These are phyloP conservation scores for Zizania palustris DNA, from an alignment of 202 grass and related monocot genomes.

Conservation along the genomic window DNA sequence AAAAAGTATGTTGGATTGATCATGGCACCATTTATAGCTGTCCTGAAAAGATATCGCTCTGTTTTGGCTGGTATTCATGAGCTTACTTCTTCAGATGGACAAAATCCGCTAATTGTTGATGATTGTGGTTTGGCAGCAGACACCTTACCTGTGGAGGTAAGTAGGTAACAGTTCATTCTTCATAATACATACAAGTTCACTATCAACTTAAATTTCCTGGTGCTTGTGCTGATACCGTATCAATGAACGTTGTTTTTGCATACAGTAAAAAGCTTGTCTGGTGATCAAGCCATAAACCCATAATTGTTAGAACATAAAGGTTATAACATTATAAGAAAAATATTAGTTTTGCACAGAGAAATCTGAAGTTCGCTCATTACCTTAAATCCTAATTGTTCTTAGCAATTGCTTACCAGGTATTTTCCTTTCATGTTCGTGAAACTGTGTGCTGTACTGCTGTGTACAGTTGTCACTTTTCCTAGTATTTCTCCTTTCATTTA, in stretches of 20 bases:
- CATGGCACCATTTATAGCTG: conserved; percentile 71
- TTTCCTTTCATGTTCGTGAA: conserved; percentile 28
- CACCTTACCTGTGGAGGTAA: conserved; percentile 66
- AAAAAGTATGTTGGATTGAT: conserved; percentile 80
- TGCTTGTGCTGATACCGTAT: conserved; percentile 13
- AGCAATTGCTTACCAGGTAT: conserved; percentile 30
- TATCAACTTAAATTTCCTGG: not conserved
- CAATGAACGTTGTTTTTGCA: not conserved
- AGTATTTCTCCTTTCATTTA: not conserved
- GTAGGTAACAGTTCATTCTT: conserved; percentile 57
- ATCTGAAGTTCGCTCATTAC: conserved; percentile 26
- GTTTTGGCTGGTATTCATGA: conserved; percentile 78
- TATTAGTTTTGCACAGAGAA: conserved; percentile 11
- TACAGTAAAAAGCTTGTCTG: not conserved
- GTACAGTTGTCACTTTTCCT: not conserved
- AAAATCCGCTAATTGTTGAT: conserved; percentile 78
- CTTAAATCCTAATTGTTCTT: conserved; percentile 13
- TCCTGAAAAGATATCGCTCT: conserved; percentile 72
- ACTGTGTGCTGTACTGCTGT: not conserved
- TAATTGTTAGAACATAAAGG: not conserved
- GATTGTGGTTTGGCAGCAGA: conserved; percentile 70
- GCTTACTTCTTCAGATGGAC: conserved; percentile 69
- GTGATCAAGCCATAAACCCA: conserved; percentile 26
- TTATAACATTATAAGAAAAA: conserved; percentile 20
- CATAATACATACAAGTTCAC: conserved; percentile 6